Evolutionary conservation across 2,329 filamentous ascomycete genomes (phyloP), one percentile per base, ranked within the genome.

Genomic region (Colletotrichum eremochloae): DNA sequence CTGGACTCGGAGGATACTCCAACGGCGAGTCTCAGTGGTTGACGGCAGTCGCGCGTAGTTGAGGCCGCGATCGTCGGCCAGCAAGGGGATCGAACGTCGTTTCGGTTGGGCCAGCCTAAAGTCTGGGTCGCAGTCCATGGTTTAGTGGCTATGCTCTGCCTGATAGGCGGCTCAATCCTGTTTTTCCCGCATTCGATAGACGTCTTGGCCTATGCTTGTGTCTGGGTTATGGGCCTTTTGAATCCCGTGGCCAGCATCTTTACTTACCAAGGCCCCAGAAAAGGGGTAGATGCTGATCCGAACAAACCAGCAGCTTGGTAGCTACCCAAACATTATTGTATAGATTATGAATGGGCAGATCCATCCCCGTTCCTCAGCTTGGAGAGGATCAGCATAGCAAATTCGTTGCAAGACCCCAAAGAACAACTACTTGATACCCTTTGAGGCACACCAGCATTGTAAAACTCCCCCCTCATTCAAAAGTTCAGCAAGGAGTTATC

Each of bases 101-200:
- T 29, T 29, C n/a, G n/a, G n/a, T 18, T 36, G 15, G 14, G 20
- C 36, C 24, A 18, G 56, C 38, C 20, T n/a, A 29, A 42, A 42
- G 36, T 29, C 38, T 58, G 56, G 56, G 56, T 42, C 56, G 24
- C 56, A 11, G n/a, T 58, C 8, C 56, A 20, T 2, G 24, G 8
- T 18, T 42, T n/a, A 58, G 38, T 24, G 56, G 38, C 38, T 42
- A 42, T 42, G n/a, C n/a, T 42, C n/a, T 58, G 56, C n/a, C 38
- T 15, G 36, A 18, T 12, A 29, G 8, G 20, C n/a, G n/a, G 38
- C n/a, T 4, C 38, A 58, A 58, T 42, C 56, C 56, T 58, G 56
- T 58, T 58, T 57, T 58, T 20, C 12, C 7, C 20, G 15, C 36
- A 5, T 5, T 9, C 1, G 20, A 29, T 1, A 42, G 9, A 15